Conservation (phyloP, 179 eudicot genomes). For the Drosera spatulata region DNA sequence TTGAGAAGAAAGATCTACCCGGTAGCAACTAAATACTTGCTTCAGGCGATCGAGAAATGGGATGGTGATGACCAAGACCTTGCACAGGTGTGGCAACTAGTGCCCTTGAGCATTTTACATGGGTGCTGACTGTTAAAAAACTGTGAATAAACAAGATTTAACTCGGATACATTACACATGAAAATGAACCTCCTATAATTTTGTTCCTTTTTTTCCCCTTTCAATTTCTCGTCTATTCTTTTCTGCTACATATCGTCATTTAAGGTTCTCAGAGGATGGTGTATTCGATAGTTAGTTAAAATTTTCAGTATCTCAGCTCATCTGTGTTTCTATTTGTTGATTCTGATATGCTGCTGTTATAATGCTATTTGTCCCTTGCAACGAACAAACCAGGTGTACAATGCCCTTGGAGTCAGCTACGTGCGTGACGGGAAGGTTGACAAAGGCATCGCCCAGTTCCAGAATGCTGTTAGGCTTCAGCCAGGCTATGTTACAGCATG, state of each 20-base stretch:
- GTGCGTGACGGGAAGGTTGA: conserved; percentile 77
- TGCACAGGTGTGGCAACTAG: conserved; percentile 45
- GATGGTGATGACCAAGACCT: conserved; percentile 98
- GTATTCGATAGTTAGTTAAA: no score
- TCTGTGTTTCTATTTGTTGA: background rate
- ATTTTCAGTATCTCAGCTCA: no score
- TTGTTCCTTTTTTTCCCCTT: no score
- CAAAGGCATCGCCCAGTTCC: conserved; percentile 79
- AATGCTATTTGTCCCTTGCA: background rate
- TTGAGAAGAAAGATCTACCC: conserved; percentile 84
- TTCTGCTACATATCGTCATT: no score
- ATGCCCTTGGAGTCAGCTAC: conserved; percentile 85
- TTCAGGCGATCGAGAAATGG: conserved; percentile 90
- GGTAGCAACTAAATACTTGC: conserved; percentile 84
- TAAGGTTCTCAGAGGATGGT: no score
- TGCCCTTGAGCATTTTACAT: no score
- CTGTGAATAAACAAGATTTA: no score
- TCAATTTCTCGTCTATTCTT: no score
- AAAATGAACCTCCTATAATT: no score
- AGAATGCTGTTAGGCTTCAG: conserved; percentile 80
- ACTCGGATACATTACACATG: no score
- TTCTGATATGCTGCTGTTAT: background rate
- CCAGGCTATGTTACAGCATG: conserved; percentile 96
- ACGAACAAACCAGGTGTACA: conserved; percentile 49
- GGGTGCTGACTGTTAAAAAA: no score